phyloP scores from a whole-genome alignment of 805 yeast species.

The Komagataella phaffii region DNA sequence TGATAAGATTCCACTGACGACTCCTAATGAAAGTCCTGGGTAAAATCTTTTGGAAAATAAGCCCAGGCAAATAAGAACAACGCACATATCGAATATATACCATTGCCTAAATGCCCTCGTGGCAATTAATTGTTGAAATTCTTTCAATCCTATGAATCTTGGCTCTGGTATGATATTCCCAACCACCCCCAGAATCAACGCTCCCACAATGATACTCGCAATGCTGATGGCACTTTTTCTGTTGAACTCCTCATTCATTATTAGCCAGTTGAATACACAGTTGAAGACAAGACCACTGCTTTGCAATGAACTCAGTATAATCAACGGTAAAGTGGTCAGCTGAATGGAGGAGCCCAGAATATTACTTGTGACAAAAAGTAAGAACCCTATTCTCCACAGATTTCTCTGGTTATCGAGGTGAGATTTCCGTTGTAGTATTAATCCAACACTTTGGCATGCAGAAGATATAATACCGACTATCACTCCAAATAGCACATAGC shows the following conservation, averaged over 20 bases:
- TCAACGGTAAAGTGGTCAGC: slow-evolving; percentile 70
- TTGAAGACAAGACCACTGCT: slow-evolving; percentile 85
- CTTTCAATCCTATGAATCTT: slow-evolving; percentile 15
- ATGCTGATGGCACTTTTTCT: slow-evolving; percentile 49
- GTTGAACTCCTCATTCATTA: slow-evolving; percentile 61
- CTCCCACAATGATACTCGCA: slow-evolving; percentile 54
- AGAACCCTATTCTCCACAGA: slow-evolving; percentile 67
- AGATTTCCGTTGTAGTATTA: slow-evolving; percentile 71
- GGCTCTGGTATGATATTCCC: slow-evolving; percentile 37
- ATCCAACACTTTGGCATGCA: slow-evolving; percentile 69
- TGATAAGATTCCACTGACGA: slow-evolving; percentile 62
- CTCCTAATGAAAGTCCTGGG: slow-evolving; percentile 49
- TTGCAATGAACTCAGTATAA: slow-evolving; percentile 70
- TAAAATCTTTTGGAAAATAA: neutral
- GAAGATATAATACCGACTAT: slow-evolving; percentile 62
- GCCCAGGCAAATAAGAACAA: slow-evolving; percentile 14
- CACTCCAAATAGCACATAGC: slow-evolving; percentile 2
- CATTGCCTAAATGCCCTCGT: slow-evolving; percentile 42
- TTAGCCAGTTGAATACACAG: slow-evolving; percentile 52
- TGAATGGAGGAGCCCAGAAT: slow-evolving; percentile 74
- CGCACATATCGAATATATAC: slow-evolving; percentile 25
- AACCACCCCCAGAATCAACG: slow-evolving; percentile 61
- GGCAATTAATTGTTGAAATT: slow-evolving; percentile 26
- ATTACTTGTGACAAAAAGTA: slow-evolving; percentile 59
- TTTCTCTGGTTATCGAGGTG: slow-evolving; percentile 32